Evolutionary conservation across 768 basidiomycete genomes (phyloP).

Genomic region (Mycena alexandri): DNA sequence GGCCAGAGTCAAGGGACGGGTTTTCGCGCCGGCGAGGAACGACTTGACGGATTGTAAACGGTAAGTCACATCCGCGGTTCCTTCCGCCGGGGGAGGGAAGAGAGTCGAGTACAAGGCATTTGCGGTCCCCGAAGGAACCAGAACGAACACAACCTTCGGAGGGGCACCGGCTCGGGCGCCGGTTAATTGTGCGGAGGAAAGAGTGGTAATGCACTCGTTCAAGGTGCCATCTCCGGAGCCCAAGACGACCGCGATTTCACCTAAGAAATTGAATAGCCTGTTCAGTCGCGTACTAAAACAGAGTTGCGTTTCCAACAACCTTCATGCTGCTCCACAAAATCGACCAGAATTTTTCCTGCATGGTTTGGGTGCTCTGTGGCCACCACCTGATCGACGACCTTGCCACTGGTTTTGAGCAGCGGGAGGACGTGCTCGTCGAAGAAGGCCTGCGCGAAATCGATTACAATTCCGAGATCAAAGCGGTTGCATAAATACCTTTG

Average conservation of each 20-base stretch:
- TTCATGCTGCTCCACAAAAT: constrained; percentile 52
- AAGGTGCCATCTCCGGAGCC: constrained; percentile 94
- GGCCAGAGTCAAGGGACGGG: constrained; percentile 65
- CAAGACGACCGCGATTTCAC: constrained; percentile 64
- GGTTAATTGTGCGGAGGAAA: constrained; percentile 50
- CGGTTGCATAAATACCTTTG: constrained; percentile 44
- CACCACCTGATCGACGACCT: constrained; percentile 54
- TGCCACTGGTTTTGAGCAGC: constrained; percentile 60
- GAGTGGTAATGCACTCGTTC: constrained; percentile 85
- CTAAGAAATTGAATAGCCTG: constrained; percentile 3
- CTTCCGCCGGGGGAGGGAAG: constrained; percentile 63
- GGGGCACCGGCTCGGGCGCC: constrained; percentile 35
- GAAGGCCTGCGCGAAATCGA: constrained; percentile 51
- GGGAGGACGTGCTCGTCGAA: constrained; percentile 75
- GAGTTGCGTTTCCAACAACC: constrained; percentile 32
- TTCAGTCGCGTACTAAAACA: constrained; percentile 5
- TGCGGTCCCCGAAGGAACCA: constrained; percentile 88
- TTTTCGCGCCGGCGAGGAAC: constrained; percentile 55
- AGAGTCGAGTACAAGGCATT: constrained; percentile 90
- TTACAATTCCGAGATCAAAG: not conserved
- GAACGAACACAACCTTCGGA: constrained; percentile 53
- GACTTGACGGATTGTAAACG: constrained; percentile 69
- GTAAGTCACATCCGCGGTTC: constrained; percentile 49
- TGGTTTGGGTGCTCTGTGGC: constrained; percentile 67
- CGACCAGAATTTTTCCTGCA: constrained; percentile 62